Conservation (phyloP, 495 filamentous ascomycete genomes). For the Talaromyces liani region DNA sequence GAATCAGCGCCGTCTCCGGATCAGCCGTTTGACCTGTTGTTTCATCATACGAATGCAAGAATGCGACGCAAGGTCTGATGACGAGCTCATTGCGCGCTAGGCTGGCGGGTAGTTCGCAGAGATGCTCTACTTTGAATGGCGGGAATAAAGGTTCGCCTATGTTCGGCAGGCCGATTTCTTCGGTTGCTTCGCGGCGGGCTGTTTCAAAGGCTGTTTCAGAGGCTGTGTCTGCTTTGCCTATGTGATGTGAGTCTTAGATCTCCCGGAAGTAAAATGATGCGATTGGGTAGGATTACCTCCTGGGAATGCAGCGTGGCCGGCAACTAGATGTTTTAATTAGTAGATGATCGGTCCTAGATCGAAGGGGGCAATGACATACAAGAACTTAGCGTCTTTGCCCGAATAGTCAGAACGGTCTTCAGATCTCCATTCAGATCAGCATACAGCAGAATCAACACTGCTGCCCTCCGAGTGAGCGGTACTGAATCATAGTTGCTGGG, state of each 20-base stretch:
- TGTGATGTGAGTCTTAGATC: conserved; percentile 7
- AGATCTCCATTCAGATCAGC: conserved; percentile 71
- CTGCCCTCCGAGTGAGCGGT: conserved; percentile 66
- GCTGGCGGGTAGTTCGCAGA: conserved; percentile 73
- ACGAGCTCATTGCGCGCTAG: conserved; percentile 75
- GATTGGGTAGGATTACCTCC: conserved; percentile 55
- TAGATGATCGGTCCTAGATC: too few relatives aligned
- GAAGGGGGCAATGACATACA: conserved; percentile 25
- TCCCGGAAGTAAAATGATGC: background rate
- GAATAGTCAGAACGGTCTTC: conserved; percentile 78
- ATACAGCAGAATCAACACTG: conserved; percentile 79
- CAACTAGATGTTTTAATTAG: conserved; percentile 23
- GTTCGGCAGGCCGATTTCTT: conserved; percentile 82
- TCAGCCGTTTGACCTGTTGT: conserved; percentile 28
- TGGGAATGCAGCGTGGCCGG: conserved; percentile 81
- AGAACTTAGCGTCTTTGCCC: conserved; percentile 63
- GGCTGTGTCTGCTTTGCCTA: conserved; percentile 43
- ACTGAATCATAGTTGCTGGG: conserved; percentile 54
- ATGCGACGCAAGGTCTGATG: conserved; percentile 80
- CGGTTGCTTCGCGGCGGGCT: conserved; percentile 78
- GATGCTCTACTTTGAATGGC: conserved; percentile 73
- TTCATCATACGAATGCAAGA: conserved; percentile 56
- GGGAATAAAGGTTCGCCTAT: conserved; percentile 52
- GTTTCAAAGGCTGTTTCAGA: conserved; percentile 58
- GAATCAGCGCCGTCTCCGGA: conserved; percentile 66